These are phyloP conservation scores for Suillus sp. DNA, from an alignment of 768 basidiomycete species.

Conservation along the genomic window DNA sequence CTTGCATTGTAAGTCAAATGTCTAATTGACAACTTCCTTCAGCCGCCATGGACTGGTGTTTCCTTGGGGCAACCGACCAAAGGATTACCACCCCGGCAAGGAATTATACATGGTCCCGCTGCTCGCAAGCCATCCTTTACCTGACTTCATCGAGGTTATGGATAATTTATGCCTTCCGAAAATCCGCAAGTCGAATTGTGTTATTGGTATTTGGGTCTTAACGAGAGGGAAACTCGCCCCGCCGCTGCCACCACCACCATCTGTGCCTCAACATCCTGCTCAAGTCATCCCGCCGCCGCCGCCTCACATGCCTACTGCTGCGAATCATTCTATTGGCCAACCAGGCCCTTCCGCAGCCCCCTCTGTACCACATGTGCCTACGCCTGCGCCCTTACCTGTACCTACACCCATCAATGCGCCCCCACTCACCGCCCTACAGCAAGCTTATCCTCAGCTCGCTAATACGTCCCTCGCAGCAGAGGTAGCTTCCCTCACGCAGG, in stretches of 20 bases:
- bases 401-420: constrained; percentile 3
- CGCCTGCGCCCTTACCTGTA: constrained; percentile 5
- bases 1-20: constrained; percentile 12
- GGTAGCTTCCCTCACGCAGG: constrained; percentile 72
- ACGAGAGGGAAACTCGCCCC: constrained; percentile 75
- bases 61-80: constrained; percentile 79
- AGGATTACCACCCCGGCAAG: constrained; percentile 74
- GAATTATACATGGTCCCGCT: constrained; percentile 88
- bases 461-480: constrained; percentile 65
- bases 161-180: constrained; percentile 75
- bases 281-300: constrained; percentile 19
- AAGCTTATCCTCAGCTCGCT: constrained; percentile 39
- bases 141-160: constrained; percentile 83
- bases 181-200: constrained; percentile 59
- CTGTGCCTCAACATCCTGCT: constrained; percentile 19
- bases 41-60: constrained; percentile 88
- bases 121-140: constrained; percentile 61
- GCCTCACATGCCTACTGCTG: constrained; percentile 21
- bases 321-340: constrained; percentile 6
- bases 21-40: constrained; percentile 20
- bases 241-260: constrained; percentile 31
- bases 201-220: constrained; percentile 86
- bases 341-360: constrained; percentile 20
- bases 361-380: constrained; percentile 18
- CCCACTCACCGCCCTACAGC: constrained; percentile 27